Evolutionary conservation across 1,139 yeast species (phyloP), one percentile per base, ranked within the genome.

Genomic region (Zygoascus sp.): DNA sequence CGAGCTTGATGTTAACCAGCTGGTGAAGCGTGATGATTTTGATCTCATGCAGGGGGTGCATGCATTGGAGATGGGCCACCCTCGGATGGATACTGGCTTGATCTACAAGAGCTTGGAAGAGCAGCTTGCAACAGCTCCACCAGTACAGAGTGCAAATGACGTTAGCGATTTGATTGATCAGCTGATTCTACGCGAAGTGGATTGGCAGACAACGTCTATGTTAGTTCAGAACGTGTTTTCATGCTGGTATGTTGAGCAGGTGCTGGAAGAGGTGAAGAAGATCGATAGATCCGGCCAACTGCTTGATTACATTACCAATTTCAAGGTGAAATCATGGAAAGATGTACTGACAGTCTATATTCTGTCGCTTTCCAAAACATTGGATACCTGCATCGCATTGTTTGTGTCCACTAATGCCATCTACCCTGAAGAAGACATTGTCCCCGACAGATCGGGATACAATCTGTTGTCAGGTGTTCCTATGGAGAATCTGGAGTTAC

Each of bases 81-180:
- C 54, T 15, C 59, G 62, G 42, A 66, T 69, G 69, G 73, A 69
- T 51, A 66, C 72, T 3, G 73, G 73, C n/a, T 38, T 63, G 42
- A 51, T 56, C 16, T 67, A 57, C 52, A 46, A 51, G 45, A 47
- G 60, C 1, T 50, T 67, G 40, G 53, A 49, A 3, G 53, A 53
- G 8, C 63, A 63, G 32, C 47, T 66, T 32, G 53, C 32, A 5
- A 42, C 42, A 49, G 54, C 36, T 11, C 63, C 66, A 5, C 46
- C 32, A 19, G 47, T 63, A 16, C 53, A 53, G n/a, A 28, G 55
- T 2, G 54, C 60, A 1, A 45, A 50, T 11, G 58, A 59, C 27
- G 57, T 57, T 3, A 30, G 51, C 4, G 54, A 50, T 36, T 42
- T 69, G 15, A 54, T 64, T 38, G 72, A 69, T 48, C 52, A 56